Base-by-base conservation (phyloP, 768 basidiomycete species). In the Clitopilus passeckerianus region DNA sequence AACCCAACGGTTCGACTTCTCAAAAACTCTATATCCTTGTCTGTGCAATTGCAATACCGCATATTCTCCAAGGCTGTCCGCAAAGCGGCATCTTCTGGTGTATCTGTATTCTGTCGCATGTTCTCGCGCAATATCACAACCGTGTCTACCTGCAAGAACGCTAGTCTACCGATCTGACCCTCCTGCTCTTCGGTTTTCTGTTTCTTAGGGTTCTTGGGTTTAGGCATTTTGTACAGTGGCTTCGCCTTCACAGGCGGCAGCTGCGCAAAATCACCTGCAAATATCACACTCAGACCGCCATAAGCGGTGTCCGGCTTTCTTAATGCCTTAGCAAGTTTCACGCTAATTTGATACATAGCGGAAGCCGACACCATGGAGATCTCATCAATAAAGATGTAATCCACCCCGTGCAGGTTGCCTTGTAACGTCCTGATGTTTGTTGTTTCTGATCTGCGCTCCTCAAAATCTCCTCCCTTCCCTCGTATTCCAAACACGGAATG, bases 241-340 rank as follows among this genome's bases (percentile, higher is more conserved):
- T 52, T 18, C 16, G 64, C 57, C 34, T 57, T 34, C 3, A 64
- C 61, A 12, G 71, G 76, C 0, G 73, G 74, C 1, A 79, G 57
- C 53, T 79, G 76, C 1, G 74, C 76, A 69, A 79, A 77, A 57
- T 79, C 75, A 5, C 77, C 77, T 8, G 77, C 72, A 56, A 77
- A 65, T 22, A 78, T 74, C 34, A 78, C 64, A 54, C 71, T 75
- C 1, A 71, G 56, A 0, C 76, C 74, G 18, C 75, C 74, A 69
- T 75, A 78, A 2, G 71, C 61, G 8, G 53, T 43, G 34, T 65
- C 66, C 14, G 34, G 1, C 1, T 60, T 52, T n/a, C 62, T 60
- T 9, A 57, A 66, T 1, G 67, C 64, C 27, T 59, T 56, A 24
- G 64, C 57, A 4, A 75, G 59, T n/a, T 59, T 54, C 4, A 61